phyloP scores from a whole-genome alignment of 2,329 filamentous ascomycete species.

The Xylariaceae sp. region DNA sequence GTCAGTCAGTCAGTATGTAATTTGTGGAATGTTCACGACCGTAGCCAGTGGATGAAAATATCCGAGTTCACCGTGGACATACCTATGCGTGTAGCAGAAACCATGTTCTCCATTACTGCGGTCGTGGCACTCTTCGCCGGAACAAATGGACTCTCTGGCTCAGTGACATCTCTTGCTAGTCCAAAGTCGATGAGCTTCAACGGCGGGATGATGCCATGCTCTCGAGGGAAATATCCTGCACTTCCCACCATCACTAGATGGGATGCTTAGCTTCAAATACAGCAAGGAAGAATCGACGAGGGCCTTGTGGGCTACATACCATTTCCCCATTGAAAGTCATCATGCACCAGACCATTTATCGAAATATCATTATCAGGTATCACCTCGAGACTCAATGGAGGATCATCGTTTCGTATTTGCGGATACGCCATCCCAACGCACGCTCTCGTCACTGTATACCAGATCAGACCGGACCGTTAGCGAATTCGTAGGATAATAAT shows the following conservation, averaged over 20 bases:
- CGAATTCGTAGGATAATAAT: neutral
- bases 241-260: conserved; percentile 7
- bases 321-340: conserved; percentile 10
- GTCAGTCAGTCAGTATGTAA: no score
- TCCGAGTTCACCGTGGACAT: no score
- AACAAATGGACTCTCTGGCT: no score
- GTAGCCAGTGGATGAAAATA: no score
- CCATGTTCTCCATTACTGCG: no score
- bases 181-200: conserved; percentile 18
- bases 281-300: neutral
- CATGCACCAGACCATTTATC: neutral
- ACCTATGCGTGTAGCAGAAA: no score
- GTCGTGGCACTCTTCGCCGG: no score
- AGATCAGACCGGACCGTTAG: neutral
- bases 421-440: conserved; percentile 11
- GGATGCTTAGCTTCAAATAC: conserved; percentile 1
- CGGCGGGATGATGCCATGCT: conserved; percentile 10
- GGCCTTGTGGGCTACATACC: conserved; percentile 1
- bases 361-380: neutral
- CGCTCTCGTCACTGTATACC: conserved; percentile 11
- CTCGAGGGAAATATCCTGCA: neutral
- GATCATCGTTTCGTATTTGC: neutral
- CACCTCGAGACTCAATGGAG: conserved; percentile 2
- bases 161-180: neutral
- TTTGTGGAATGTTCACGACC: no score